phyloP scores from a whole-genome alignment of 2,329 filamentous ascomycete genomes.

The Fusarium sp. region DNA sequence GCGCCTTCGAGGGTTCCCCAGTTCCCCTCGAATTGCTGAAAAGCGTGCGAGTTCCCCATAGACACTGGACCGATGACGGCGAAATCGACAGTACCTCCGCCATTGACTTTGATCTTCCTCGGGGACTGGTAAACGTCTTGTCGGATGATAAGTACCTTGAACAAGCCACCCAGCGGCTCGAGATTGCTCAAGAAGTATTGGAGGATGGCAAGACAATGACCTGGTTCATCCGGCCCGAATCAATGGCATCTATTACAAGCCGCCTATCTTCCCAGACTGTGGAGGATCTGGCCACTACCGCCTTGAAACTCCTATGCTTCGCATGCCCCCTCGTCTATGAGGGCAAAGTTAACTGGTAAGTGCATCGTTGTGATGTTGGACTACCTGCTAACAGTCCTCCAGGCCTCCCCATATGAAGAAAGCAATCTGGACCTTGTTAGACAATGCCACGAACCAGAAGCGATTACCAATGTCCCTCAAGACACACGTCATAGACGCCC shows the following conservation, averaged over 20 bases:
- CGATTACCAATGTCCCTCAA: constrained; percentile 26
- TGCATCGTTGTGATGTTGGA: rapidly evolving
- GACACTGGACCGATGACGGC: constrained; percentile 41
- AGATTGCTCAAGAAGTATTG: constrained; percentile 22
- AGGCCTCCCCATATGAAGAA: constrained; percentile 42
- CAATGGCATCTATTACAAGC: background rate
- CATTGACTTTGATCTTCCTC: constrained; percentile 36
- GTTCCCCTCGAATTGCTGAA: constrained; percentile 41
- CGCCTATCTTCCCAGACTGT: constrained; percentile 21
- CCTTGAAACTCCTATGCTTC: constrained; percentile 42
- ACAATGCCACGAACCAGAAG: constrained; percentile 23
- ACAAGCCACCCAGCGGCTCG: constrained; percentile 4
- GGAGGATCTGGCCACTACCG: constrained; percentile 33
- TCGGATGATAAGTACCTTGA: constrained; percentile 24
- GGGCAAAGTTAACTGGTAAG: constrained; percentile 46
- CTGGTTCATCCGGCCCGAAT: constrained; percentile 36
- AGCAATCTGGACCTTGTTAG: constrained; percentile 42
- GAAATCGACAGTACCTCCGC: constrained; percentile 41
- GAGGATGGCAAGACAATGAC: constrained; percentile 26
- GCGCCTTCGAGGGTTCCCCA: constrained; percentile 32
- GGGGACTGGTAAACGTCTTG: constrained; percentile 29
- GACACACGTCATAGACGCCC: constrained; percentile 39
- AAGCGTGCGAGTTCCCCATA: constrained; percentile 29
- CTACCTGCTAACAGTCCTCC: background rate
- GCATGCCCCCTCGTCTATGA: constrained; percentile 47